Percentiles rank a stretch among this genome's conserved stretches.
Conservation (phyloP, 768 basidiomycete species). For the Trametes elegans region DNA sequence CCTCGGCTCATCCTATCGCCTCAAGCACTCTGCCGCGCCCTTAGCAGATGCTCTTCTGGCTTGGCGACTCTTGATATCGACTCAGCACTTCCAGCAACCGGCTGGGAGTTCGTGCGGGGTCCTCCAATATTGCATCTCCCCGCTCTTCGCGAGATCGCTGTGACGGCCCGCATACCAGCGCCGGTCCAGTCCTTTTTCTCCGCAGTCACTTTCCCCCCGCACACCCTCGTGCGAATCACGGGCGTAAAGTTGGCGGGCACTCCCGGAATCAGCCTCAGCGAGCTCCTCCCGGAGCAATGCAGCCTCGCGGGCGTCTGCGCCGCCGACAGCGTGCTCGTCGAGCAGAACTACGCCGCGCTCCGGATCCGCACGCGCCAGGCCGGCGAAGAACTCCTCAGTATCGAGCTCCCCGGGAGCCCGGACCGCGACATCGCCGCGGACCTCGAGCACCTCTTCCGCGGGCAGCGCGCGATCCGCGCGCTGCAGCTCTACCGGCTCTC, state of each 20-base stretch:
- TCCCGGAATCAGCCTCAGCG: background rate
- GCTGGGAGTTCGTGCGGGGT: background rate
- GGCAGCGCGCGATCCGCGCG: background rate
- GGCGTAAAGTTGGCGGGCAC: background rate
- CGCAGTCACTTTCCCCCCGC: background rate
- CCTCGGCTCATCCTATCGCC: background rate
- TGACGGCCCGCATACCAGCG: background rate
- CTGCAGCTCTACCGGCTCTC: background rate
- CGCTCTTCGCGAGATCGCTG: background rate
- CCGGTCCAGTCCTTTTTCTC: background rate
- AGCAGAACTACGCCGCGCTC: background rate
- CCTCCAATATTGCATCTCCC: background rate
- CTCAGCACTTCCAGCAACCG: background rate
- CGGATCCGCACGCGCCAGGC: background rate
- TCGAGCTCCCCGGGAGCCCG: background rate
- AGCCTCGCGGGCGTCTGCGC: background rate
- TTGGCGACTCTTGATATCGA: background rate
- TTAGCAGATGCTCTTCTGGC: background rate
- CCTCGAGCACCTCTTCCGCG: background rate
- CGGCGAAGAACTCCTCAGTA: background rate
- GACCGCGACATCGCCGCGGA: background rate
- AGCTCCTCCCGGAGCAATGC: background rate
- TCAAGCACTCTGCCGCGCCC: background rate
- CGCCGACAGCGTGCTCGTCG: background rate
- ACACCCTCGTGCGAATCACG: background rate